phyloP scores from a whole-genome alignment of 768 basidiomycete species.

The Lactarius vividus region DNA sequence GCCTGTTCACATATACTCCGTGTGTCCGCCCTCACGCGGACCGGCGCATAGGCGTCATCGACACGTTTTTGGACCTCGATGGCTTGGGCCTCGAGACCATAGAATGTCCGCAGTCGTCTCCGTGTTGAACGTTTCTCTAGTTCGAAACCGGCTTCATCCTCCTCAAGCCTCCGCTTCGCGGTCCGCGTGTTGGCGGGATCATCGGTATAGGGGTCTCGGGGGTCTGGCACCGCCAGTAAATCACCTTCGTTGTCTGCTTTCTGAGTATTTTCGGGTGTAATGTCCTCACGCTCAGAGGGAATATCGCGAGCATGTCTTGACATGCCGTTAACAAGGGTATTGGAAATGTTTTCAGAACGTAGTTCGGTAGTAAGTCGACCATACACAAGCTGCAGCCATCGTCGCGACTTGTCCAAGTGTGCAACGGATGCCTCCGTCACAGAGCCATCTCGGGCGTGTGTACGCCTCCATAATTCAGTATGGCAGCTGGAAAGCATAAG shows the following conservation, averaged over 20 bases:
- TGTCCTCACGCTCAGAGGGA: not conserved
- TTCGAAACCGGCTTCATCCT: constrained; percentile 36
- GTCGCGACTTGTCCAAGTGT: constrained; percentile 42
- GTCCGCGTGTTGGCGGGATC: constrained; percentile 37
- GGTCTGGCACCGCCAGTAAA: constrained; percentile 40
- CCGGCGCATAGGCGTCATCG: constrained; percentile 12
- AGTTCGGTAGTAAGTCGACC: constrained; percentile 32
- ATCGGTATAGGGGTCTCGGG: constrained; percentile 32
- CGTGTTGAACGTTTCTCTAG: constrained; percentile 29
- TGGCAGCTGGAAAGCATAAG: constrained; percentile 56
- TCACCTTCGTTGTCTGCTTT: constrained; percentile 36
- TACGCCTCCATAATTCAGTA: constrained; percentile 43
- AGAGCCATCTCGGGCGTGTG: constrained; percentile 28
- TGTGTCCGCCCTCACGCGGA: constrained; percentile 8
- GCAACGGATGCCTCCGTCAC: constrained; percentile 33
- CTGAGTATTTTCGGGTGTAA: constrained; percentile 10
- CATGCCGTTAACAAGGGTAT: not conserved
- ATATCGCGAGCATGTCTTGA: not conserved
- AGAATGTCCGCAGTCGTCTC: constrained; percentile 25
- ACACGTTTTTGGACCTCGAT: constrained; percentile 13
- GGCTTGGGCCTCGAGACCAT: constrained; percentile 21
- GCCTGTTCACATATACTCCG: constrained; percentile 19
- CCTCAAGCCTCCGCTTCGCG: constrained; percentile 47
- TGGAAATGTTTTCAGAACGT: constrained; percentile 5
- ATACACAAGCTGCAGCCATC: constrained; percentile 51